Evolutionary conservation across 2,329 filamentous ascomycete genomes (phyloP).

Genomic region (Aschersonia sp.): DNA sequence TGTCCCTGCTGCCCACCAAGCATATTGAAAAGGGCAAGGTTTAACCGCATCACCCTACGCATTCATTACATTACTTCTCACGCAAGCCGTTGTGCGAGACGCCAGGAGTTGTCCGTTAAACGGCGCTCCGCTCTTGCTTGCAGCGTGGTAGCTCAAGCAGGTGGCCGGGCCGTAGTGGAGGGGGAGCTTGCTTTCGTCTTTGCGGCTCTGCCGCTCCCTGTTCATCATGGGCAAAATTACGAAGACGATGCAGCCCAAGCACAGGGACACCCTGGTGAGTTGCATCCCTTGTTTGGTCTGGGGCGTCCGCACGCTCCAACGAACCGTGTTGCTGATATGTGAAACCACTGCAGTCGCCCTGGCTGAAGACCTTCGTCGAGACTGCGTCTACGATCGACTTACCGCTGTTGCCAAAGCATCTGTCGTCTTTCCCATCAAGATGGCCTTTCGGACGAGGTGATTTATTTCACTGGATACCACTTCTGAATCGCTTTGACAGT

Average conservation of each 20-base stretch:
- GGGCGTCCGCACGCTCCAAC: no score
- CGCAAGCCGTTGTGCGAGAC: background rate
- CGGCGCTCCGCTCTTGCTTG: slow-evolving; percentile 17
- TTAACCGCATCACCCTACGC: background rate
- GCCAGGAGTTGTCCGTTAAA: slow-evolving; percentile 15
- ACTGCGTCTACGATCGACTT: slow-evolving; percentile 54
- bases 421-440: slow-evolving; percentile 67
- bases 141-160: slow-evolving; percentile 26
- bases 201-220: slow-evolving; percentile 44
- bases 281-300: background rate
- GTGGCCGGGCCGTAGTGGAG: slow-evolving; percentile 33
- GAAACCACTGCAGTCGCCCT: slow-evolving; percentile 54
- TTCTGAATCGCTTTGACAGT: slow-evolving; percentile 84
- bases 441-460: slow-evolving; percentile 96
- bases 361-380: slow-evolving; percentile 68
- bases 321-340: background rate
- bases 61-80: background rate
- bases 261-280: slow-evolving; percentile 51
- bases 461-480: slow-evolving; percentile 93
- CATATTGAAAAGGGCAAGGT: background rate
- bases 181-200: slow-evolving; percentile 32
- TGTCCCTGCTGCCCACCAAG: background rate
- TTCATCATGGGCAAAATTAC: slow-evolving; percentile 54
- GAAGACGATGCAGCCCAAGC: slow-evolving; percentile 51
- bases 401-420: slow-evolving; percentile 60